Percentiles rank a stretch among this genome's conserved stretches.
Evolutionary conservation across 306 rosid genomes (phyloP).

Genomic region (Albizia julibrissin): DNA sequence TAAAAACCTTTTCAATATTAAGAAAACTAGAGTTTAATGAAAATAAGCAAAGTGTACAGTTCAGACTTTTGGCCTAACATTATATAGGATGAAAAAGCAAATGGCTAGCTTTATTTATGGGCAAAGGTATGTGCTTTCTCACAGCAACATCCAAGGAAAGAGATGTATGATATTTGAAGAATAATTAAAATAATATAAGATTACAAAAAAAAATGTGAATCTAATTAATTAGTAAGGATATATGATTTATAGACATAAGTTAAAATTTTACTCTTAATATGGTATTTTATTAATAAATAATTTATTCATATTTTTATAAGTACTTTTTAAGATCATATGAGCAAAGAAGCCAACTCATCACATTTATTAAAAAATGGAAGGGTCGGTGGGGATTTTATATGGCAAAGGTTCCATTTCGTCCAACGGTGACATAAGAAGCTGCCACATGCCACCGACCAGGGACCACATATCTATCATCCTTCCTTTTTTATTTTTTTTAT

Average conservation of each 20-base stretch:
- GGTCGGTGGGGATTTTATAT: slow-evolving; percentile 33
- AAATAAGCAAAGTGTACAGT: neutral
- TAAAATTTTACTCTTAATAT: neutral
- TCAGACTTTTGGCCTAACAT: neutral
- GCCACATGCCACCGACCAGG: slow-evolving; percentile 61
- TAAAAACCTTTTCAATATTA: neutral
- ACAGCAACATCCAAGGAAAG: neutral
- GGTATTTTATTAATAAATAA: too few species aligned
- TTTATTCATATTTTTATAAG: neutral
- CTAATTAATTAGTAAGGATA: neutral
- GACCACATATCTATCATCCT: neutral
- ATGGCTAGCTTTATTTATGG: neutral
- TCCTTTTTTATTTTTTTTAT: neutral
- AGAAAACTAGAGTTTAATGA: neutral
- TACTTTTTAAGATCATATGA: neutral
- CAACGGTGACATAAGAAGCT: neutral
- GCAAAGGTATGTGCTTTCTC: slow-evolving; percentile 30
- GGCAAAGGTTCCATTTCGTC: slow-evolving; percentile 32
- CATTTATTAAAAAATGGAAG: neutral
- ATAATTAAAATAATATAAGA: neutral
- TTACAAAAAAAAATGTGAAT: neutral
- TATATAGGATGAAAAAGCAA: neutral
- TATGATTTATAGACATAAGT: neutral
- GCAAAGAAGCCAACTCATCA: neutral
- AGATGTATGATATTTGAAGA: neutral